These are phyloP conservation scores for Austroboletus niveus DNA, from an alignment of 1,284 basidiomycete genomes.

Conservation along the genomic window DNA sequence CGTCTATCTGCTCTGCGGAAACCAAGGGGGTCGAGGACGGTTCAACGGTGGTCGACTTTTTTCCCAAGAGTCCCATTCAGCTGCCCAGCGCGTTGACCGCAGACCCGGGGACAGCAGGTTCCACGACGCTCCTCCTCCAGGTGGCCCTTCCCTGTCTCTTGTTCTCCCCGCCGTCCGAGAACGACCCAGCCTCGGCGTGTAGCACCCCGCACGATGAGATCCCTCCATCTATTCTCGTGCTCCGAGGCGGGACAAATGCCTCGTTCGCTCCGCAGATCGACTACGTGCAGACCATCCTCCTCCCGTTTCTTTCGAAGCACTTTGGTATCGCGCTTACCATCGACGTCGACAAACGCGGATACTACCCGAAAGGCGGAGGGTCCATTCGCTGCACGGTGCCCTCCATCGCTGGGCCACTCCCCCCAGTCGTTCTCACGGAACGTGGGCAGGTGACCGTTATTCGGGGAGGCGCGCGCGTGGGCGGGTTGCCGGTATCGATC, in stretches of 20 bases:
- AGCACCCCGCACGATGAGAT: not conserved
- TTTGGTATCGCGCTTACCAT: constrained; percentile 49
- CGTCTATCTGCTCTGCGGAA: constrained; percentile 52
- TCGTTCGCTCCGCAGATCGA: constrained; percentile 67
- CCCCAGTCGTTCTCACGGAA: constrained; percentile 47
- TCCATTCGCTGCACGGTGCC: constrained; percentile 47
- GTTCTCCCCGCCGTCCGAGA: constrained; percentile 40
- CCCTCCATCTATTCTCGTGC: constrained; percentile 42
- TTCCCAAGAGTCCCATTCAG: constrained; percentile 42
- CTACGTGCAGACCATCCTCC: constrained; percentile 58
- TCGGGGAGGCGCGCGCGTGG: constrained; percentile 58
- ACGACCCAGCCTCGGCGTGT: not conserved
- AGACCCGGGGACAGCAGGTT: constrained; percentile 67
- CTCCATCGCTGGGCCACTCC: constrained; percentile 41
- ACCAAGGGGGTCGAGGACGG: constrained; percentile 50
- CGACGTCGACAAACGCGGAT: constrained; percentile 54
- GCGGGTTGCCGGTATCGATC: constrained; percentile 52
- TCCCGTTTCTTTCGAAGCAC: constrained; percentile 61
- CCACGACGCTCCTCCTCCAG: constrained; percentile 67
- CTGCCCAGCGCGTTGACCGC: constrained; percentile 49
- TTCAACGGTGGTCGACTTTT: constrained; percentile 52
- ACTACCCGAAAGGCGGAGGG: constrained; percentile 70
- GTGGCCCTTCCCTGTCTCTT: constrained; percentile 66
- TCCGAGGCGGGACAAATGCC: constrained; percentile 72
- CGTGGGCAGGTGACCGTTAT: constrained; percentile 53